Evolutionary conservation across 768 basidiomycete genomes (phyloP), one percentile per base, ranked within the genome.

Genomic region (Tephrocybe rancida): DNA sequence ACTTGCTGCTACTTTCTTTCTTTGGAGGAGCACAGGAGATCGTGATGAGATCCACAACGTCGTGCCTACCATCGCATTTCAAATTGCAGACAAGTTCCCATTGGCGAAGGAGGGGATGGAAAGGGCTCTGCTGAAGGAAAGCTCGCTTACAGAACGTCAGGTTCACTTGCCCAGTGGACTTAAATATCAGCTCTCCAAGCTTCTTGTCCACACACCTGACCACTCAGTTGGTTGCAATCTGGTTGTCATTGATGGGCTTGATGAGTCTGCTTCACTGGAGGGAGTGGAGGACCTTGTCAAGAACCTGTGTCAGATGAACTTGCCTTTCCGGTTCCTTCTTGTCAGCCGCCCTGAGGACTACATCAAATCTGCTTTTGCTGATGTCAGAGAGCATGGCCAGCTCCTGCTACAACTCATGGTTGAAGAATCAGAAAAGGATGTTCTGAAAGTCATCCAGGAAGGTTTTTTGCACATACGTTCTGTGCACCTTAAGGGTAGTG

Each of bases 1-100:
- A 14, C 42, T 45, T 16, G 50, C 50, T 7, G 50, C 50, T 29
- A 44, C n/a, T 13, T 52, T 52, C 30, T 52, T 52, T 30, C 44
- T 52, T 19, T 30, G n/a, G 41, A 26, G 50, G 27, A 30, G 30
- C 21, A 32, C 41, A n/a, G 41, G 41, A 21, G 41, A 29, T 13
- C 43, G 50, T 16, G 30, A 30, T 8, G 22, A 44, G 2, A 29
- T 43, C 26, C 21, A 2, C 41, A 24, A 19, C 18, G 14, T 51
- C 21, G 29, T 51, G 11, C 19, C 50, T 27, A 51, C 50, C n/a
- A 18, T 43, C 7, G 50, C 50, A 2, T 51, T 24, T 8, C 50
- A 51, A 27, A 42, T 51, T 30, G 38, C 38, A n/a, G 3, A 18
- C 9, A 34, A 1, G 5, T 30, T 51, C 41, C 25, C 50, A 11